Evolutionary conservation across 225 moss, liverwort and hornwort species (phyloP).

Genomic region (Bryoerythrophyllum caledonicum): DNA sequence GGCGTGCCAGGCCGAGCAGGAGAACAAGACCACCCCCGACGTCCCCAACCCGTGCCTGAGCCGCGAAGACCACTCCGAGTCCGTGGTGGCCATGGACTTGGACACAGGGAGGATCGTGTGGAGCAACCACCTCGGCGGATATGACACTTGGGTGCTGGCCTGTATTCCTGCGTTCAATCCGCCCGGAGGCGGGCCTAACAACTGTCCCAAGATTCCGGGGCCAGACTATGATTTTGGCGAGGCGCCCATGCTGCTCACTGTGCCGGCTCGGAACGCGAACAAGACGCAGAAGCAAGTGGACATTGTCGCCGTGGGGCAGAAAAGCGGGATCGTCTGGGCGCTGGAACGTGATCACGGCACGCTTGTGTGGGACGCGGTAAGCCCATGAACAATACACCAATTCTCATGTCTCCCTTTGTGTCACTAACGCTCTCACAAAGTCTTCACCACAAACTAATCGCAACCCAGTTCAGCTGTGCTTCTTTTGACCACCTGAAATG

Average conservation of each 20-base stretch:
- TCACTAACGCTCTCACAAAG: not conserved
- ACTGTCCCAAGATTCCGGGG: not conserved
- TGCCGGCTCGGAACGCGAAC: not conserved
- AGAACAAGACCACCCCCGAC: not conserved
- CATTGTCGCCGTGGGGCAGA: not conserved
- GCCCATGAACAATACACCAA: not conserved
- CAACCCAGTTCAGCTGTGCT: too few relatives aligned
- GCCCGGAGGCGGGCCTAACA: not conserved
- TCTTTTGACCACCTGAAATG: too few relatives aligned
- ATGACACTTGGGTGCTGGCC: not conserved
- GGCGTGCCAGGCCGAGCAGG: constrained; percentile 4
- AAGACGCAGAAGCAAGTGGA: too few relatives aligned
- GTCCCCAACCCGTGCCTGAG: constrained; percentile 1
- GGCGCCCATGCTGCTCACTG: constrained; percentile 2
- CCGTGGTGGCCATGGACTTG: not conserved
- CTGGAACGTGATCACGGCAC: not conserved
- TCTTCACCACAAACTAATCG: too few relatives aligned
- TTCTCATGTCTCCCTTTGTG: not conserved
- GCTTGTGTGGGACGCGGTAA: constrained; percentile 16
- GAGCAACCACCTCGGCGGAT: constrained; percentile 10
- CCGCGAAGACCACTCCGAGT: constrained; percentile 6
- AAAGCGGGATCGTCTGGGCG: constrained; percentile 10
- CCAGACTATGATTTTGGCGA: constrained; percentile 13
- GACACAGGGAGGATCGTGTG: constrained; percentile 3
- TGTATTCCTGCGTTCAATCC: not conserved